phyloP scores from a whole-genome alignment of 2,329 filamentous ascomycete species.

The Dendryphion nanum region DNA sequence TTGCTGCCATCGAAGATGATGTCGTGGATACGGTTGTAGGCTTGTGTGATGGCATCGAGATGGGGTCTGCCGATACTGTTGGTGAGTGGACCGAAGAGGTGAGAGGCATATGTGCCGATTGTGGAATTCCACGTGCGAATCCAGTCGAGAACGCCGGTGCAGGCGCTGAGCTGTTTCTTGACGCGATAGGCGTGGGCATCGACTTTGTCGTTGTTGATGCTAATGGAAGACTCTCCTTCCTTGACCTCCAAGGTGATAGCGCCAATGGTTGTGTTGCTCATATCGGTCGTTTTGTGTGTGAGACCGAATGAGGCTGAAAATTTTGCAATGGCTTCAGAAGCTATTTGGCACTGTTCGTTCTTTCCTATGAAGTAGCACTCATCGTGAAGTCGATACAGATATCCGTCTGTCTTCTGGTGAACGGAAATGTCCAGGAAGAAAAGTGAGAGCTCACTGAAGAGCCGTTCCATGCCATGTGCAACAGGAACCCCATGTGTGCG shows the following conservation, averaged over 20 bases:
- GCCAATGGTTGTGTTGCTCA: conserved; percentile 9
- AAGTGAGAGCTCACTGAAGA: conserved; percentile 27
- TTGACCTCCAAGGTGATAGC: conserved; percentile 9
- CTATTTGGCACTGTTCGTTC: conserved; percentile 9
- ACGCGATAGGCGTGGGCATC: conserved; percentile 14
- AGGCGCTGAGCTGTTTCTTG: conserved; percentile 20
- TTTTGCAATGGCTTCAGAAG: conserved; percentile 3
- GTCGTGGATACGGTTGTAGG: conserved; percentile 21
- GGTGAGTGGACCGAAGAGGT: conserved; percentile 27
- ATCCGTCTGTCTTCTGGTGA: conserved; percentile 12
- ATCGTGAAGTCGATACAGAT: conserved; percentile 23
- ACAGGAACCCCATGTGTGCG: conserved; percentile 21
- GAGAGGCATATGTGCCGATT: conserved; percentile 21
- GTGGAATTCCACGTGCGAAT: conserved; percentile 26
- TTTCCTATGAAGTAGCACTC: conserved; percentile 24
- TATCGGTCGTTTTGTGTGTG: neutral
- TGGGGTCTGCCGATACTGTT: conserved; percentile 25
- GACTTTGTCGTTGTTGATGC: conserved; percentile 15
- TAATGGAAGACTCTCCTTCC: conserved; percentile 1
- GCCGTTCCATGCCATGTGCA: conserved; percentile 18
- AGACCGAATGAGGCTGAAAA: conserved; percentile 22
- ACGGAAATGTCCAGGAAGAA: conserved; percentile 28
- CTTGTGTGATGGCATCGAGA: conserved; percentile 17
- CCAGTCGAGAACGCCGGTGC: conserved; percentile 23
- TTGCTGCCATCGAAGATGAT: conserved; percentile 16